These are phyloP conservation scores for Apiospora malaysiana DNA, from an alignment of 2,329 filamentous ascomycete genomes.

Conservation along the genomic window DNA sequence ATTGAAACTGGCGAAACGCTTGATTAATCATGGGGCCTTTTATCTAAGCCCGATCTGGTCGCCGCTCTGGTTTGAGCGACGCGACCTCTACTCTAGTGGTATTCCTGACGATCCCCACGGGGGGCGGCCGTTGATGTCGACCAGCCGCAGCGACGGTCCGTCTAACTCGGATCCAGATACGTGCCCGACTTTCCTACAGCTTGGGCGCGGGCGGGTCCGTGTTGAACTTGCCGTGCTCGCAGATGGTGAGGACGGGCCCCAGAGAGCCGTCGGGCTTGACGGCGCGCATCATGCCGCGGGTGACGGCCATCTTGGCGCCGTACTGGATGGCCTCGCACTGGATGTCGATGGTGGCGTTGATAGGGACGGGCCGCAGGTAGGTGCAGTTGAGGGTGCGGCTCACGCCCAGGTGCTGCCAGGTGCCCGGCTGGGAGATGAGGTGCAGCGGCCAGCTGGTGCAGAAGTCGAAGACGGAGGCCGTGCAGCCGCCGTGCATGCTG, in stretches of 20 bases:
- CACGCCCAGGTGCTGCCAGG: slow-evolving; percentile 68
- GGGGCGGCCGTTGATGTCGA: background rate
- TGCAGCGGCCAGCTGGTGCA: slow-evolving; percentile 65
- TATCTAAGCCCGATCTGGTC: background rate
- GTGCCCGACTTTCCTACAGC: background rate
- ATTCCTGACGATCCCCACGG: background rate
- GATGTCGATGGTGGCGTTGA: slow-evolving; percentile 51
- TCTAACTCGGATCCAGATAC: background rate
- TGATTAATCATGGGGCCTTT: background rate
- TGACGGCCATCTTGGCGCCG: slow-evolving; percentile 50
- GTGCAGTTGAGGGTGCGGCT: slow-evolving; percentile 70
- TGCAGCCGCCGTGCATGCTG: slow-evolving; percentile 68
- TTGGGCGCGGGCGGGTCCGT: slow-evolving; percentile 45
- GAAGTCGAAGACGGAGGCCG: slow-evolving; percentile 71
- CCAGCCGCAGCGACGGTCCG: background rate
- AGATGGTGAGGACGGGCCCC: slow-evolving; percentile 47
- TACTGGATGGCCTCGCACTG: slow-evolving; percentile 53
- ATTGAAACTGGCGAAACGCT: background rate
- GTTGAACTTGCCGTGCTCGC: slow-evolving; percentile 62
- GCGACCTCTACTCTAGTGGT: background rate
- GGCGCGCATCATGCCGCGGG: slow-evolving; percentile 53
- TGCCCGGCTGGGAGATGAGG: slow-evolving; percentile 62
- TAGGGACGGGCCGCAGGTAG: slow-evolving; percentile 67
- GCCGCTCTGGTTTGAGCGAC: background rate
- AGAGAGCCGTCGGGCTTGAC: slow-evolving; percentile 30